These are phyloP conservation scores for Macrolepiota fuliginosa DNA, from an alignment of 768 basidiomycete genomes.

Conservation along the genomic window DNA sequence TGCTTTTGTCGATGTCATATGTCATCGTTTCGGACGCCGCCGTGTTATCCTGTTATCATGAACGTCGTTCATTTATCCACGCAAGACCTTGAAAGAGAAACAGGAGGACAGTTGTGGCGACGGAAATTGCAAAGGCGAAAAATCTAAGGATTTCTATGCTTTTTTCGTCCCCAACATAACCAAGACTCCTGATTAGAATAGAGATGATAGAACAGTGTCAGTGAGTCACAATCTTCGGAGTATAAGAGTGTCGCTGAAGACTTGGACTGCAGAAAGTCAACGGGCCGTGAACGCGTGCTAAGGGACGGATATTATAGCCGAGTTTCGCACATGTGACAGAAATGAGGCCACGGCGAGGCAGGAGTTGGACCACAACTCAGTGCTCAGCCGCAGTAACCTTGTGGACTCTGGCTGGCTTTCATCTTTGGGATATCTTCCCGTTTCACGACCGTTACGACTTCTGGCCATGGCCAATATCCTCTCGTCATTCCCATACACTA, in stretches of 20 bases:
- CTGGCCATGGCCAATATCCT: not conserved
- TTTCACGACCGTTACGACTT: constrained; percentile 6
- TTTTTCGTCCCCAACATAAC: too few species aligned
- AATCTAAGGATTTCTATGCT: too few species aligned
- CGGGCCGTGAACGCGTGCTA: constrained; percentile 10
- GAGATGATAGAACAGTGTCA: not conserved
- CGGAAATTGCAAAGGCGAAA: too few species aligned
- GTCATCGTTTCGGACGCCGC: too few species aligned
- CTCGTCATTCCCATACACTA: not conserved
- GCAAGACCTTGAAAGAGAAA: too few species aligned
- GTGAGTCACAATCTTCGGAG: not conserved
- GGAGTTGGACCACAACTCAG: not conserved
- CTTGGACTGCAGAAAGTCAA: not conserved
- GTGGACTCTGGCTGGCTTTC: constrained; percentile 9
- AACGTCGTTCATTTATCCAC: too few species aligned
- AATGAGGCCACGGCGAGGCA: constrained; percentile 10
- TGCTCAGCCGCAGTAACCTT: not conserved
- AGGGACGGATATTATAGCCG: constrained; percentile 1
- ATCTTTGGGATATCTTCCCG: not conserved
- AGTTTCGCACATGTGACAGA: constrained; percentile 4
- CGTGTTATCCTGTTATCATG: too few species aligned
- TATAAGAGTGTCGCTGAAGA: not conserved
- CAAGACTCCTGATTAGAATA: not conserved
- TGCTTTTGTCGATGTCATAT: too few species aligned
- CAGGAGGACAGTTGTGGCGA: too few species aligned